Evolutionary conservation across 148 eudicot genomes (phyloP), one percentile per base, ranked within the genome.

Genomic region (Fagopyrum tataricum): DNA sequence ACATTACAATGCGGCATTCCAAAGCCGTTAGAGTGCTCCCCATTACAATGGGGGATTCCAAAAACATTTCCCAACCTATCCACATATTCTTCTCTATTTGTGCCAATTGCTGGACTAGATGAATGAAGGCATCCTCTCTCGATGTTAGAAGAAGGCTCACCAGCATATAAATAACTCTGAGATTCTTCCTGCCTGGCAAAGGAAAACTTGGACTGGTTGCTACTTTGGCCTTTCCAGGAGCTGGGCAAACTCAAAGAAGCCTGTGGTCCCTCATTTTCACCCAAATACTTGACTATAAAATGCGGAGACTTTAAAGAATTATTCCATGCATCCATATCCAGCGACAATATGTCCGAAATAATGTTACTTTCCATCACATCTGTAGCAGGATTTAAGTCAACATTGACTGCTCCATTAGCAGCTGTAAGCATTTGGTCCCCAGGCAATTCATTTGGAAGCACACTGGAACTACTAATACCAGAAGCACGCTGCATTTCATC

Each of bases 151-250:
- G 88, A 79, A 62, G 86, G 78, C 68, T 76, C 86, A 51, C 41
- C 55, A 73, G 79, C 81, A 64, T 76, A 72, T 24, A 81, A 64
- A 70, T 78, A 79, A 77, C 79, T 80, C 51, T 71, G 77, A 44
- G 78, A 58, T 61, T 91, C 90, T 21, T 88, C 96, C 78, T 92
- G 90, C 76, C 99, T 92, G 31, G 97, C 99, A 87, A 96, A 96
- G 43, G 97, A 92, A 81, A 95, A 96, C 79, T 94, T 90, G 52
- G 99, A 96, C 75, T 96, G 96, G 73, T 83, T 87, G 86, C 85
- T 90, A 52, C 66, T 85, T 79, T 87, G 96, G 56, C 69, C 77
- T 84, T 83, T 92, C 85, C 91, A 73, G 18, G 96, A 79, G 75
- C 77, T 84, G 18, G 89, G 76, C 39, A 72, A 70, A 46, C 81